phyloP scores from a whole-genome alignment of 140 eudicot genomes.

The Anethum foeniculum region DNA sequence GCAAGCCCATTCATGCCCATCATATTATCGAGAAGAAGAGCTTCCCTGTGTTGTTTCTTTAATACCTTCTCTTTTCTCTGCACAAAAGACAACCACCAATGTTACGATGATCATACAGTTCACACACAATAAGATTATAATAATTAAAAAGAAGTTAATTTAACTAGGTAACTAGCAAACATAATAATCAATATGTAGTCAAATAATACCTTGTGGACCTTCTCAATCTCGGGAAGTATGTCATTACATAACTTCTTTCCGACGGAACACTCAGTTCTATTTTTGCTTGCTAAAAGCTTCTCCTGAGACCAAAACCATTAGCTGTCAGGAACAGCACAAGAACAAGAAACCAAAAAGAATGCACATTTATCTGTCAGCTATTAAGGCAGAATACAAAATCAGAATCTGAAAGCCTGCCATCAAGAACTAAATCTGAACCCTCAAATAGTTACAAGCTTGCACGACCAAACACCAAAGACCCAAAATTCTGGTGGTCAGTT shows the following conservation, averaged over 20 bases:
- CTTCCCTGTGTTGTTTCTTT: slow-evolving; percentile 88
- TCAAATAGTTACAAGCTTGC: background rate
- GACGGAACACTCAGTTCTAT: slow-evolving; percentile 74
- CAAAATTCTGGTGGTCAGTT: background rate
- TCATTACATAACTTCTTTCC: slow-evolving; percentile 83
- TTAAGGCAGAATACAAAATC: background rate
- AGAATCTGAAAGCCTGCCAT: background rate
- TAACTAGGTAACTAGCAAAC: background rate
- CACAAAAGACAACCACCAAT: background rate
- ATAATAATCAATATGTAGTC: background rate
- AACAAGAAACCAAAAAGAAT: slow-evolving; percentile 2
- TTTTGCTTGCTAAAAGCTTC: slow-evolving; percentile 82
- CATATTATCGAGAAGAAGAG: slow-evolving; percentile 77
- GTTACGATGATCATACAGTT: background rate
- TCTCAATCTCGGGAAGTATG: slow-evolving; percentile 97
- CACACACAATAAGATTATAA: background rate
- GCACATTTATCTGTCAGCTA: background rate
- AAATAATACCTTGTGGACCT: slow-evolving; percentile 74
- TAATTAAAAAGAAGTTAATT: background rate
- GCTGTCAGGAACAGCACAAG: slow-evolving; percentile 1
- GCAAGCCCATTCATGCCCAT: slow-evolving; percentile 58
- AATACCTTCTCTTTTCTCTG: slow-evolving; percentile 83
- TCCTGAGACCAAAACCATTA: slow-evolving; percentile 46
- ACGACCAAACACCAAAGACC: background rate
- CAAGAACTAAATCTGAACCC: background rate